phyloP scores from a whole-genome alignment of 1,284 basidiomycete species.

The Paramarasmius palmivorus region DNA sequence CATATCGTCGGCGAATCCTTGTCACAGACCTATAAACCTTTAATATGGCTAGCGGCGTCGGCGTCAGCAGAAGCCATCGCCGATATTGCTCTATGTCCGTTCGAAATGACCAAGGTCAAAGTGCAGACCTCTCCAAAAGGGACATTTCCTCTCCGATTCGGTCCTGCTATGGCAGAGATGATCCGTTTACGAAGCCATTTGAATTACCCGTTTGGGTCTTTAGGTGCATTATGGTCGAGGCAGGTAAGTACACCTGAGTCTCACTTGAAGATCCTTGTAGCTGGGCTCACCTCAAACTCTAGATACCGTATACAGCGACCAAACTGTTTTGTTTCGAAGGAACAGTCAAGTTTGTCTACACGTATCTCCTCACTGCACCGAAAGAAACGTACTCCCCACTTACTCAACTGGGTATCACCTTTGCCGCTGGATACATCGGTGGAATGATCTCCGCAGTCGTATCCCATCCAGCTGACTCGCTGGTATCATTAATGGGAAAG shows the following conservation, averaged over 20 bases:
- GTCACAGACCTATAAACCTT: slow-evolving; percentile 85
- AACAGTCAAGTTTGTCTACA: slow-evolving; percentile 77
- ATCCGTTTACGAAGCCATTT: slow-evolving; percentile 59
- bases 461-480: slow-evolving; percentile 77
- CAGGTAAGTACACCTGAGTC: slow-evolving; percentile 57
- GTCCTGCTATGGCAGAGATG: slow-evolving; percentile 69
- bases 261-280: neutral
- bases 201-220: slow-evolving; percentile 78
- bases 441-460: slow-evolving; percentile 81
- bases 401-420: slow-evolving; percentile 78
- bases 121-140: slow-evolving; percentile 74
- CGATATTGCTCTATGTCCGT: slow-evolving; percentile 82
- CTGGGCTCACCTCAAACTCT: neutral
- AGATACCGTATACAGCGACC: slow-evolving; percentile 87
- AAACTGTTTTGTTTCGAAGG: slow-evolving; percentile 85
- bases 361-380: slow-evolving; percentile 68
- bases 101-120: slow-evolving; percentile 86
- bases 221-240: slow-evolving; percentile 81
- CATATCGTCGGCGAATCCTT: slow-evolving; percentile 84
- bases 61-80: slow-evolving; percentile 95
- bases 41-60: slow-evolving; percentile 93
- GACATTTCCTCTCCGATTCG: slow-evolving; percentile 73
- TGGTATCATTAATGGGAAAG: slow-evolving; percentile 80
- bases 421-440: slow-evolving; percentile 79
- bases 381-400: slow-evolving; percentile 71